Percentiles rank a stretch among this genome's conserved stretches.
phyloP scores from a whole-genome alignment of 169 alveolate species.

The Babesia sp. region DNA sequence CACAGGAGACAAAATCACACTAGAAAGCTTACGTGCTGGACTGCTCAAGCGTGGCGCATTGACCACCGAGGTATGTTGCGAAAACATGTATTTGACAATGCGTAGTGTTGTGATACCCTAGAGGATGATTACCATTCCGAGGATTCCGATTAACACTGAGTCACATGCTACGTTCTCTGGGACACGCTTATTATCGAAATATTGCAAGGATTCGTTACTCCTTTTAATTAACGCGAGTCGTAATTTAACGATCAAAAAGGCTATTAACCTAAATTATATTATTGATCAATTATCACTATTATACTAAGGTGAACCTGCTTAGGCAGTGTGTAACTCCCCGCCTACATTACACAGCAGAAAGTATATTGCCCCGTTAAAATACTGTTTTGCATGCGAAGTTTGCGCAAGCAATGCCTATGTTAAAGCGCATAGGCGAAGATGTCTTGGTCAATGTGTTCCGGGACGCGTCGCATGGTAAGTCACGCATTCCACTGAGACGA shows the following conservation, averaged over 20 bases:
- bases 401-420: slow-evolving; percentile 3
- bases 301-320: too few relatives aligned
- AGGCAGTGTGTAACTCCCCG: too few relatives aligned
- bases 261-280: too few relatives aligned
- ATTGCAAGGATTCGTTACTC: too few relatives aligned
- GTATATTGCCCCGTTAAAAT: background rate
- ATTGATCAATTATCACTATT: too few relatives aligned
- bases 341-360: background rate
- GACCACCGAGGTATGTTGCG: slow-evolving; percentile 44
- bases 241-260: too few relatives aligned
- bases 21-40: slow-evolving; percentile 24
- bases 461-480: slow-evolving; percentile 24
- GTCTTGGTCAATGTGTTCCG: slow-evolving; percentile 29
- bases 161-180: too few relatives aligned
- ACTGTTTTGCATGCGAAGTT: background rate
- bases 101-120: slow-evolving; percentile 50
- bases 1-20: slow-evolving; percentile 54
- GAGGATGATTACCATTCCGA: slow-evolving; percentile 22
- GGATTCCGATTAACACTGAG: slow-evolving; percentile 28
- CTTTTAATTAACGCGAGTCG: too few relatives aligned
- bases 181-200: too few relatives aligned
- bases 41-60: slow-evolving; percentile 36
- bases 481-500: slow-evolving; percentile 45
- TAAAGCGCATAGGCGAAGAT: slow-evolving; percentile 48
- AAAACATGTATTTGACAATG: background rate